Conservation (phyloP, 345 rosid species). For the Zanthoxylum bungeanum region DNA sequence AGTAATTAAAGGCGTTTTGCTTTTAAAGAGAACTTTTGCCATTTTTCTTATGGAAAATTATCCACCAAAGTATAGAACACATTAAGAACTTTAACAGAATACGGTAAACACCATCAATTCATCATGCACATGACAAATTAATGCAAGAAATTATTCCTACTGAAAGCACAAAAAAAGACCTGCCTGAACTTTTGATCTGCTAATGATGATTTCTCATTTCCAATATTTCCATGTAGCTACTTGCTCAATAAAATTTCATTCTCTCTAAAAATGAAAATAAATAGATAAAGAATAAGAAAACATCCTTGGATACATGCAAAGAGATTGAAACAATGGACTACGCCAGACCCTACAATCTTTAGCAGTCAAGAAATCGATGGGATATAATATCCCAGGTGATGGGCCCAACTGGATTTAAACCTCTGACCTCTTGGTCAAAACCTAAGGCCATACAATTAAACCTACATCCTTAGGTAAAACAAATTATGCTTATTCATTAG, state of each 20-base stretch:
- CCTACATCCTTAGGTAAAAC: not conserved
- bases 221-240: not conserved
- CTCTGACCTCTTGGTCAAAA: not conserved
- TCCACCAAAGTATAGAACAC: not conserved
- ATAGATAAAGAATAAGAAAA: not conserved
- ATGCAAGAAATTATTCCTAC: not conserved
- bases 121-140: not conserved
- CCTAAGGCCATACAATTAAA: not conserved
- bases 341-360: not conserved
- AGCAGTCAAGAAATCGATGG: not conserved
- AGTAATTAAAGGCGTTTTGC: not conserved
- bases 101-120: too few species aligned
- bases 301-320: too few species aligned
- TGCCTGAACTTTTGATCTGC: too few species aligned
- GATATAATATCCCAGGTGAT: not conserved
- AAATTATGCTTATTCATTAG: too few species aligned
- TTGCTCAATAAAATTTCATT: not conserved
- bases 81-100: not conserved
- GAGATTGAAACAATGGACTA: not conserved
- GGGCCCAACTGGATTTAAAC: not conserved
- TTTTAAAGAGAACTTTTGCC: not conserved
- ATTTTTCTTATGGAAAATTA: not conserved
- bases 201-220: not conserved
- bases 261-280: too few species aligned
- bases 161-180: too few species aligned